A percentile compares a stretch with the other conserved stretches of the same genome.
These are phyloP conservation scores for Hypoxylon sp. DNA, from an alignment of 2,329 filamentous ascomycete genomes.

Conservation along the genomic window DNA sequence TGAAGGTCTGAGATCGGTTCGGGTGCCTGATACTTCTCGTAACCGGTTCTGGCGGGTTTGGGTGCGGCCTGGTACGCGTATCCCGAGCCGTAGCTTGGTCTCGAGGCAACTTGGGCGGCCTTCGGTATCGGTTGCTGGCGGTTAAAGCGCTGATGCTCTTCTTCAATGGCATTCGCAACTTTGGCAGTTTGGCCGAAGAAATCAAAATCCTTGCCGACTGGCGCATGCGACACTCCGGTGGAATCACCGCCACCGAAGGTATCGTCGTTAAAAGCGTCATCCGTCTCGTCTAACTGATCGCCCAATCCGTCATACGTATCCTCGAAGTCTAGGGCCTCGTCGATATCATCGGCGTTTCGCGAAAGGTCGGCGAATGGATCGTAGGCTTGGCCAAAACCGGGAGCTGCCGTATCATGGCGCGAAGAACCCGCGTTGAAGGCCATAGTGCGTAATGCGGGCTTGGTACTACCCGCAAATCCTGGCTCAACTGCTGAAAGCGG, in stretches of 20 bases:
- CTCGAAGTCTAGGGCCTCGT: slow-evolving; percentile 81
- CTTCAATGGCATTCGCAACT: slow-evolving; percentile 86
- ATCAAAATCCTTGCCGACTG: slow-evolving; percentile 93
- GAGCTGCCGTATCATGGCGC: slow-evolving; percentile 76
- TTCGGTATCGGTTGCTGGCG: slow-evolving; percentile 77
- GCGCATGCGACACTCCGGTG: slow-evolving; percentile 60
- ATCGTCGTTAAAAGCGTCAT: slow-evolving; percentile 96
- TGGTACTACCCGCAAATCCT: slow-evolving; percentile 4
- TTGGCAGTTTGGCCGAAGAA: slow-evolving; percentile 95
- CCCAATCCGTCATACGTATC: slow-evolving; percentile 97
- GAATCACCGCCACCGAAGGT: slow-evolving; percentile 79
- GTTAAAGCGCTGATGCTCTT: slow-evolving; percentile 89
- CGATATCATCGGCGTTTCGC: slow-evolving; percentile 71
- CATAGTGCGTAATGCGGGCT: slow-evolving; percentile 35
- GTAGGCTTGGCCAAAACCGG: slow-evolving; percentile 85
- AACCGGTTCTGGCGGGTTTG: slow-evolving; percentile 82
- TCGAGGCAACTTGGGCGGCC: slow-evolving; percentile 56
- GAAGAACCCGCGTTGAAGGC: slow-evolving; percentile 65
- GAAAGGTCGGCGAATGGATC: slow-evolving; percentile 92
- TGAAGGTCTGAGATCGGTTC: slow-evolving; percentile 91
- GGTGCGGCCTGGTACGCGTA: slow-evolving; percentile 59
- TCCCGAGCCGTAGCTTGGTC: slow-evolving; percentile 54
- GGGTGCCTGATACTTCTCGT: slow-evolving; percentile 90
- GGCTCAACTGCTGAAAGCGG: slow-evolving; percentile 6
- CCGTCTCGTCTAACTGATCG: slow-evolving; percentile 89